Percentiles rank a stretch among this genome's conserved stretches.
Evolutionary conservation across 2,329 filamentous ascomycete genomes (phyloP).

Genomic region (Penicillium decumbens): DNA sequence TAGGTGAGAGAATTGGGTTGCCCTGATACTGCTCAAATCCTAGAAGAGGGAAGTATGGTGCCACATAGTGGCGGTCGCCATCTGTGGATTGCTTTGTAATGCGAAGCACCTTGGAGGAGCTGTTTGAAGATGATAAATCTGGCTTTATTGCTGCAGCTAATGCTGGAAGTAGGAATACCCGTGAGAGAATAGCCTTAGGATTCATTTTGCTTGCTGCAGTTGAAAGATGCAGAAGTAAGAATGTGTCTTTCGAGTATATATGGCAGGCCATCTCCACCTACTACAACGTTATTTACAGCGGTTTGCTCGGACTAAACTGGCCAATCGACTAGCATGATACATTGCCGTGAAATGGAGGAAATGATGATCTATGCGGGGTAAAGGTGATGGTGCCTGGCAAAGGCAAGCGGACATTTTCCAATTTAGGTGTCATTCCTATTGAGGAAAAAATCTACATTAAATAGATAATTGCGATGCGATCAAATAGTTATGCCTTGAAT

Average conservation of each 20-base stretch:
- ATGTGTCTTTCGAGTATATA: too few species aligned
- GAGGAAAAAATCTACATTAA: neutral
- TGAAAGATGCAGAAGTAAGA: too few species aligned
- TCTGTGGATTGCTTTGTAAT: neutral
- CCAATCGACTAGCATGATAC: neutral
- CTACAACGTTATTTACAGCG: too few species aligned
- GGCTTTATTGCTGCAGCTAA: too few species aligned
- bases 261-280: too few species aligned
- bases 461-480: too few species aligned
- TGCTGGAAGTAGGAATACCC: too few species aligned
- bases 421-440: neutral
- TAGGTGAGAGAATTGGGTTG: slow-evolving; percentile 4
- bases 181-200: too few species aligned
- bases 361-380: neutral
- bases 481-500: too few species aligned
- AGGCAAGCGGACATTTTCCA: neutral
- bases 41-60: neutral
- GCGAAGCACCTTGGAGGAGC: too few species aligned
- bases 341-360: neutral
- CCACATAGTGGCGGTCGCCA: neutral
- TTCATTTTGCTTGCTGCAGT: too few species aligned
- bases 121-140: too few species aligned
- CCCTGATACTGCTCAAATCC: neutral
- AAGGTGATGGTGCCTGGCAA: neutral
- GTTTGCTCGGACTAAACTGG: neutral